These are phyloP conservation scores for Oryza glumipatula DNA, from an alignment of 176 grass and related monocot species.

Conservation along the genomic window DNA sequence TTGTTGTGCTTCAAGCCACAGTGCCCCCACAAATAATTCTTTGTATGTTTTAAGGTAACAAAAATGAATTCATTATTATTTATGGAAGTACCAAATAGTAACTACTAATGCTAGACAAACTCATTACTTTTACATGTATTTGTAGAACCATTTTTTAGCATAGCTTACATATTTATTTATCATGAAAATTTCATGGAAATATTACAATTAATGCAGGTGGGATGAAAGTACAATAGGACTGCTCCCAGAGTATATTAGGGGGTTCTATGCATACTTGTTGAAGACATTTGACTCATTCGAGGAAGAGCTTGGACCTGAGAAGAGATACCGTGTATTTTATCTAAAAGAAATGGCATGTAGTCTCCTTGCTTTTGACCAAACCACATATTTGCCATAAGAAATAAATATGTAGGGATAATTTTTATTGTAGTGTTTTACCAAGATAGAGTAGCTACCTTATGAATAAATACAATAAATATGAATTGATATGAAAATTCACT, in stretches of 20 bases:
- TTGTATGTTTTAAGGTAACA: not conserved
- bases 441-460: not conserved
- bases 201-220: conserved; percentile 36
- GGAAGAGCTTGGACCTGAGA: conserved; percentile 35
- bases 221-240: conserved; percentile 26
- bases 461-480: not conserved
- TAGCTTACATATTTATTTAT: not conserved
- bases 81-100: not conserved
- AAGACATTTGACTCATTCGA: conserved; percentile 49
- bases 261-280: conserved; percentile 34
- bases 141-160: not conserved
- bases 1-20: not conserved
- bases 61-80: not conserved
- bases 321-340: conserved; percentile 32
- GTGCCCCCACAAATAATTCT: not conserved
- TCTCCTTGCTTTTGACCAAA: not conserved
- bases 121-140: not conserved
- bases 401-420: not conserved
- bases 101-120: not conserved
- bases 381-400: not conserved
- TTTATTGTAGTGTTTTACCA: not conserved
- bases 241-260: conserved; percentile 42
- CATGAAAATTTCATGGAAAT: not conserved
- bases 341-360: conserved; percentile 43
- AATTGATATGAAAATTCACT: not conserved